Conservation (phyloP, 2,329 filamentous ascomycete genomes). For the Didymella glomerata region DNA sequence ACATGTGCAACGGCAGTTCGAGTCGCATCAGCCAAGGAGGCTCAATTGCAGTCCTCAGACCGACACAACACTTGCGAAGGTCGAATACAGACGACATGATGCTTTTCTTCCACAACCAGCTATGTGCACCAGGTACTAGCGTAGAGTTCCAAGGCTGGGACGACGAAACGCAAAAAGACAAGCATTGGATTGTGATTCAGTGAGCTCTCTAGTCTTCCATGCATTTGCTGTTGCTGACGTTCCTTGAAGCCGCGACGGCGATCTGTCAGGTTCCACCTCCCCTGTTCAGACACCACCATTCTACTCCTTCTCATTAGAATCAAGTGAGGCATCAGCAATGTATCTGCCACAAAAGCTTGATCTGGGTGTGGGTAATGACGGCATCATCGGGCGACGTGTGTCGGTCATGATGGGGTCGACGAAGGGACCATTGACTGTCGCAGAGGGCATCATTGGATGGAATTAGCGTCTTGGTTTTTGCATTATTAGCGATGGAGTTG, state of each 20-base stretch:
- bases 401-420: slow-evolving; percentile 40
- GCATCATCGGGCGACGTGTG: slow-evolving; percentile 46
- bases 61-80: slow-evolving; percentile 22
- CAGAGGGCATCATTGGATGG: slow-evolving; percentile 49
- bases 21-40: slow-evolving; percentile 45
- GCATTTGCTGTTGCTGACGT: not conserved
- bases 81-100: slow-evolving; percentile 34
- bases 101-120: slow-evolving; percentile 42
- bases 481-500: slow-evolving; percentile 1
- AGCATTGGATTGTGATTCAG: slow-evolving; percentile 46
- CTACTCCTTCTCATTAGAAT: slow-evolving; percentile 38
- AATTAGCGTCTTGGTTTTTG: slow-evolving; percentile 31
- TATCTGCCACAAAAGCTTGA: slow-evolving; percentile 36
- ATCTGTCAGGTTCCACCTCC: slow-evolving; percentile 29
- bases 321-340: slow-evolving; percentile 12
- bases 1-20: slow-evolving; percentile 32
- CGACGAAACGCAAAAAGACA: slow-evolving; percentile 15
- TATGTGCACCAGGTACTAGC: slow-evolving; percentile 35
- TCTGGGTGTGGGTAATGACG: slow-evolving; percentile 43
- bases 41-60: slow-evolving; percentile 46
- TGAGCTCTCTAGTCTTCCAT: slow-evolving; percentile 14
- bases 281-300: slow-evolving; percentile 25
- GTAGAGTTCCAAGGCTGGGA: slow-evolving; percentile 40
- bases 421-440: slow-evolving; percentile 31
- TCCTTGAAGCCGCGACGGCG: slow-evolving; percentile 40